Conservation (phyloP, 352 stramenopile genomes). For the Pythium brachiatum region DNA sequence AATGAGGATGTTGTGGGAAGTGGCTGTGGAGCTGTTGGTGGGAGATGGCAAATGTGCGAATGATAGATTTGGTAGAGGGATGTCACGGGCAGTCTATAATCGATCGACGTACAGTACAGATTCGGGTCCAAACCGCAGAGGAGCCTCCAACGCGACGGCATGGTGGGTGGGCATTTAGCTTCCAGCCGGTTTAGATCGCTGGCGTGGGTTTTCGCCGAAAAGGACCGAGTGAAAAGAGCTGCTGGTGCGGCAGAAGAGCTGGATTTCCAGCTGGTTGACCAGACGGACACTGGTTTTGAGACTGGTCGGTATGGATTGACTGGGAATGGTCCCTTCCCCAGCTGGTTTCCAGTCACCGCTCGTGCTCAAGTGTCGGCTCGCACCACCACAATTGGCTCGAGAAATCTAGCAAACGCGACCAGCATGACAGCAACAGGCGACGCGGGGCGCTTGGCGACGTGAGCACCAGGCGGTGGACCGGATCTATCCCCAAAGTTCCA, state of each 20-base stretch:
- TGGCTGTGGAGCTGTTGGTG: constrained; percentile 5
- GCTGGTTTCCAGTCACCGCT: background rate
- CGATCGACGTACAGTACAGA: background rate
- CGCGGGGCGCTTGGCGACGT: background rate
- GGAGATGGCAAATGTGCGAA: constrained; percentile 18
- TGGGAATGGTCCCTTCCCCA: background rate
- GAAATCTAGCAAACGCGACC: background rate
- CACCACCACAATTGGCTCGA: background rate
- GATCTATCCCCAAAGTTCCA: background rate
- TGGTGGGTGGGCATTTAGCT: background rate
- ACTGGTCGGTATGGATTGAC: background rate
- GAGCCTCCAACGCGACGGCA: background rate
- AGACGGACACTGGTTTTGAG: background rate
- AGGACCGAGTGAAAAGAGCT: background rate
- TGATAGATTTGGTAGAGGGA: constrained; percentile 4
- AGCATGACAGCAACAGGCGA: background rate
- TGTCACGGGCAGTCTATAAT: background rate
- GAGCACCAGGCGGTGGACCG: background rate
- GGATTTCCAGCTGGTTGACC: background rate
- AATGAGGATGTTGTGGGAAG: background rate
- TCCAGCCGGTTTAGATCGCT: background rate
- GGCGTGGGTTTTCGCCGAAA: background rate
- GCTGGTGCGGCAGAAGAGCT: background rate
- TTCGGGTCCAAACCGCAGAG: background rate
- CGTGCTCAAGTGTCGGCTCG: background rate